Conservation (phyloP, 2,329 filamentous ascomycete genomes). For the Neoarthrinium moseri region DNA sequence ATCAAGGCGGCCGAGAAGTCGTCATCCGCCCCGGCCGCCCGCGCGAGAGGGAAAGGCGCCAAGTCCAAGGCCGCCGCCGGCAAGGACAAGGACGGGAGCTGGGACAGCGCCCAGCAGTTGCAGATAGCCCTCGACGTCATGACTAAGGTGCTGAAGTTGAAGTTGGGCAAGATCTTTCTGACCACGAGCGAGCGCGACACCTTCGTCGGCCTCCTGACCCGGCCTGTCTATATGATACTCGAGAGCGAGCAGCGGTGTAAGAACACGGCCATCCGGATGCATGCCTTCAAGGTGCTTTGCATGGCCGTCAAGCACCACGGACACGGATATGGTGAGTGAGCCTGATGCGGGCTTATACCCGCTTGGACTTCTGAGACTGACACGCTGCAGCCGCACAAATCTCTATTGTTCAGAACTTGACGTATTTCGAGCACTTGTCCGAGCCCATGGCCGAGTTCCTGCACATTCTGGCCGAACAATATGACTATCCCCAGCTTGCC, state of each 20-base stretch:
- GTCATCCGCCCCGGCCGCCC: constrained; percentile 65
- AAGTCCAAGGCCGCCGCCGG: constrained; percentile 67
- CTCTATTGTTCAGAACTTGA: constrained; percentile 94
- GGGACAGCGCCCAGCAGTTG: constrained; percentile 88
- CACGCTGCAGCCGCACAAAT: constrained; percentile 77
- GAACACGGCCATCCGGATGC: constrained; percentile 86
- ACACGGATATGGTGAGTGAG: constrained; percentile 78
- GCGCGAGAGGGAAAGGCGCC: constrained; percentile 73
- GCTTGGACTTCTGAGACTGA: constrained; percentile 25
- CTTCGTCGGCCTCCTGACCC: constrained; percentile 86
- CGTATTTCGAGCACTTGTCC: constrained; percentile 97
- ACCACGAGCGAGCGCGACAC: constrained; percentile 96
- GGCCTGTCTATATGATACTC: constrained; percentile 88
- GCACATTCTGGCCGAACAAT: constrained; percentile 93
- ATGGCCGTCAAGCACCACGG: constrained; percentile 97
- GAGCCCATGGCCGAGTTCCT: constrained; percentile 99
- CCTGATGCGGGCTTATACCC: too few species aligned
- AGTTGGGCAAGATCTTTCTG: constrained; percentile 87
- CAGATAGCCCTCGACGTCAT: constrained; percentile 88
- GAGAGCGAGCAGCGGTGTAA: constrained; percentile 94
- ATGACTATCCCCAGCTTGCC: constrained; percentile 92
- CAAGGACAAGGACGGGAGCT: constrained; percentile 68
- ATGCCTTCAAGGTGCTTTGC: constrained; percentile 94
- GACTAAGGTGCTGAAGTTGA: constrained; percentile 93
- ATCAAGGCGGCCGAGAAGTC: constrained; percentile 91